Evolutionary conservation across 2,329 filamentous ascomycete species (phyloP).

Genomic region (Phyllosticta capitalensis): DNA sequence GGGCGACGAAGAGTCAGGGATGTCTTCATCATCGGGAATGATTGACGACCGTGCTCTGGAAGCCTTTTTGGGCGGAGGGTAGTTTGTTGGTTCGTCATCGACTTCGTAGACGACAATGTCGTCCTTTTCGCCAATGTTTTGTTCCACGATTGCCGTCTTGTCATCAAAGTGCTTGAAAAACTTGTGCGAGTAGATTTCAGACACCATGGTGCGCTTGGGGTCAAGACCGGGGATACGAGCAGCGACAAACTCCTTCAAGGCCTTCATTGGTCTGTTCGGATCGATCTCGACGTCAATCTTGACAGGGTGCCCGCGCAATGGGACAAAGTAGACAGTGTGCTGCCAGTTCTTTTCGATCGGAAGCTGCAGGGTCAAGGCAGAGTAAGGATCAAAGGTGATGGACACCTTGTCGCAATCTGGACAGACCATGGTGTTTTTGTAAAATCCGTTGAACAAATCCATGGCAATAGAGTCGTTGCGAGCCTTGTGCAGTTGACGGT

Average conservation of each 20-base stretch:
- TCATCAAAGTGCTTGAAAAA: constrained; percentile 86
- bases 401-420: constrained; percentile 88
- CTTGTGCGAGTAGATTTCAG: constrained; percentile 71
- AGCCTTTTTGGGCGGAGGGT: constrained; percentile 48
- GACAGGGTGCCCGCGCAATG: constrained; percentile 61
- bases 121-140: constrained; percentile 52
- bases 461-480: constrained; percentile 93
- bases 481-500: constrained; percentile 84
- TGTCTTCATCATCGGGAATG: constrained; percentile 37
- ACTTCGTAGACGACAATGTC: constrained; percentile 68
- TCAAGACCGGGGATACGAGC: constrained; percentile 43
- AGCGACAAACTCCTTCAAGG: constrained; percentile 55
- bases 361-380: constrained; percentile 81
- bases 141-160: constrained; percentile 53
- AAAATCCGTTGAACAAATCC: constrained; percentile 93
- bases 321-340: constrained; percentile 66
- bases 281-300: constrained; percentile 70
- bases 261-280: constrained; percentile 60
- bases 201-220: constrained; percentile 59
- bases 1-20: constrained; percentile 48
- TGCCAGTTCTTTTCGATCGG: constrained; percentile 78
- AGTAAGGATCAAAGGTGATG: constrained; percentile 98
- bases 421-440: constrained; percentile 94
- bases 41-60: constrained; percentile 41
- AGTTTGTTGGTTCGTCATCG: constrained; percentile 70